These are phyloP conservation scores for Coix lacrymajobi DNA, from an alignment of 176 grass and related monocot genomes.

Conservation along the genomic window DNA sequence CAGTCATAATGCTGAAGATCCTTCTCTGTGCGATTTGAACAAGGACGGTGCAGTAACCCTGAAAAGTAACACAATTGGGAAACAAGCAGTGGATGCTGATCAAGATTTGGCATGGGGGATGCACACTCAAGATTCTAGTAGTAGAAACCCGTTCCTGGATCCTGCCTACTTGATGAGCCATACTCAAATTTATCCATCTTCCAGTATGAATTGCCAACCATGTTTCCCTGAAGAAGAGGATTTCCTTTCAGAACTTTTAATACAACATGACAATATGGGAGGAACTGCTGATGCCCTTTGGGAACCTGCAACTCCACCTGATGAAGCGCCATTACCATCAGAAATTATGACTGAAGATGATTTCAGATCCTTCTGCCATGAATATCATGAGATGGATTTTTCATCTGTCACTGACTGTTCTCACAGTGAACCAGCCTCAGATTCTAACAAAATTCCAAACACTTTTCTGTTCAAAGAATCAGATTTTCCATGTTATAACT, in stretches of 20 bases:
- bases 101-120: slow-evolving; percentile 15
- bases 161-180: slow-evolving; percentile 14
- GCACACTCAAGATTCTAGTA: slow-evolving; percentile 39
- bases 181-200: slow-evolving; percentile 17
- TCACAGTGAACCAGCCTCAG: slow-evolving; percentile 35
- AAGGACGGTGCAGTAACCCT: slow-evolving; percentile 20
- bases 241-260: slow-evolving; percentile 47
- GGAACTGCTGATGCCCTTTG: slow-evolving; percentile 53
- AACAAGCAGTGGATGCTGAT: slow-evolving; percentile 21
- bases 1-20: slow-evolving; percentile 19
- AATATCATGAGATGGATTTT: slow-evolving; percentile 42
- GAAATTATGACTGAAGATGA: slow-evolving; percentile 52
- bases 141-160: slow-evolving; percentile 47
- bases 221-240: slow-evolving; percentile 43
- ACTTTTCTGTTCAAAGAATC: slow-evolving; percentile 24
- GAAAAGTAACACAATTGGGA: slow-evolving; percentile 5
- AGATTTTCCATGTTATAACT: neutral
- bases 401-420: slow-evolving; percentile 11
- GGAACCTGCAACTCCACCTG: slow-evolving; percentile 59
- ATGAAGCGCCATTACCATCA: slow-evolving; percentile 45
- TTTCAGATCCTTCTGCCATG: slow-evolving; percentile 42
- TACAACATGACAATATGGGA: slow-evolving; percentile 26
- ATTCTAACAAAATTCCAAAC: slow-evolving; percentile 27
- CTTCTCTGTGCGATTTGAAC: slow-evolving; percentile 16
- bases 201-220: slow-evolving; percentile 14